Conservation (phyloP, 805 yeast genomes). For the Kuraishia capsulata region DNA sequence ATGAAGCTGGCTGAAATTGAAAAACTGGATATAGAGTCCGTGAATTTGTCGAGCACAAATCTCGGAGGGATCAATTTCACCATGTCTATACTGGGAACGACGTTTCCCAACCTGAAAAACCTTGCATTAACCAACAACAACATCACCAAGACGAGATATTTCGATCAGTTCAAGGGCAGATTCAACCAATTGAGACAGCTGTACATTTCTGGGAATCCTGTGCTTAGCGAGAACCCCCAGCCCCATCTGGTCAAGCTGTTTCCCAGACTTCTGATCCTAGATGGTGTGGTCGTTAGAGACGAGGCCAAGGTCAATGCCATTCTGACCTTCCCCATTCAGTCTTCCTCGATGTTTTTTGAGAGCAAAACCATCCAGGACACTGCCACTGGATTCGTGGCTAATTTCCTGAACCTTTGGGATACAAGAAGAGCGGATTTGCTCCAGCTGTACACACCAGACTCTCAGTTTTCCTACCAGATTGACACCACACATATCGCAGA, state of each 20-base stretch:
- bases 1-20: conserved; percentile 65
- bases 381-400: conserved; percentile 70
- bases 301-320: conserved; percentile 47
- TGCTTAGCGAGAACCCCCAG: conserved; percentile 32
- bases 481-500: conserved; percentile 47
- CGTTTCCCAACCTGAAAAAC: conserved; percentile 71
- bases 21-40: conserved; percentile 50
- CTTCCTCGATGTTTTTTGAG: conserved; percentile 72
- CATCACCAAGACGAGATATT: conserved; percentile 43
- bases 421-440: conserved; percentile 58
- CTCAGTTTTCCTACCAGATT: conserved; percentile 76
- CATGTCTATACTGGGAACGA: conserved; percentile 55
- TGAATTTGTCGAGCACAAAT: conserved; percentile 60
- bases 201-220: conserved; percentile 71
- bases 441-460: conserved; percentile 68
- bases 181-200: conserved; percentile 67
- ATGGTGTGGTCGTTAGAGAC: conserved; percentile 72
- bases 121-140: conserved; percentile 74
- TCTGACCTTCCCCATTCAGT: conserved; percentile 42
- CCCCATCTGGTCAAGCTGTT: conserved; percentile 53
- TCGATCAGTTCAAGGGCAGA: conserved; percentile 74
- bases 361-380: conserved; percentile 58
- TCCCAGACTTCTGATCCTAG: conserved; percentile 73
- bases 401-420: conserved; percentile 79
- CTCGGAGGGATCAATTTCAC: conserved; percentile 49